Conservation (phyloP, 306 rosid species). For the Vigna hirtella region DNA sequence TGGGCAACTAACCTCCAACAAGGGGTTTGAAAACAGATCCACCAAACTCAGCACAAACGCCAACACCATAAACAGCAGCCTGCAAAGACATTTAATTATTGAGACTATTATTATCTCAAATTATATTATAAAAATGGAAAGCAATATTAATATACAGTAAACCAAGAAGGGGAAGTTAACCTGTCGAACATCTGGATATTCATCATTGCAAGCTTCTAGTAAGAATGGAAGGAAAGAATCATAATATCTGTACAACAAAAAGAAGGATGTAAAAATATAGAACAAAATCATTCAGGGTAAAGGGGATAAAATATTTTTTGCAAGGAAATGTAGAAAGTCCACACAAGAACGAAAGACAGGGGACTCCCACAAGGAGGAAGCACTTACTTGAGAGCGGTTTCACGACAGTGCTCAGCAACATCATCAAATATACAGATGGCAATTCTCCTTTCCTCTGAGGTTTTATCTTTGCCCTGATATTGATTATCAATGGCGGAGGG, state of each 20-base stretch:
- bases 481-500: conserved; percentile 28
- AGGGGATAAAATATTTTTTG: background rate
- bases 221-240: conserved; percentile 87
- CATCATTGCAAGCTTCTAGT: conserved; percentile 98
- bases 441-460: conserved; percentile 96
- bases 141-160: conserved; percentile 23
- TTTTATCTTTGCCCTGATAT: conserved; percentile 89
- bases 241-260: conserved; percentile 71
- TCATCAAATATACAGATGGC: conserved; percentile 97
- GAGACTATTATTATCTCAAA: conserved; percentile 20
- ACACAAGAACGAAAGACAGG: conserved; percentile 10
- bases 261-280: conserved; percentile 36
- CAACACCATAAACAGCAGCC: conserved; percentile 99
- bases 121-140: conserved; percentile 4
- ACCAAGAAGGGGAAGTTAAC: conserved; percentile 44
- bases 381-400: conserved; percentile 86
- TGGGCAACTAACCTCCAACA: conserved; percentile 69
- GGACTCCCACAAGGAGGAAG: background rate
- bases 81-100: conserved; percentile 49
- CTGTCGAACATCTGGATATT: conserved; percentile 94
- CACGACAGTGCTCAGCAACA: conserved; percentile 94
- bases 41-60: conserved; percentile 97
- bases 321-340: conserved; percentile 11
- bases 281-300: conserved; percentile 23
- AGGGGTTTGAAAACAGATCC: conserved; percentile 87